Conservation (phyloP, 345 rosid genomes). For the Nasturtium officinale region DNA sequence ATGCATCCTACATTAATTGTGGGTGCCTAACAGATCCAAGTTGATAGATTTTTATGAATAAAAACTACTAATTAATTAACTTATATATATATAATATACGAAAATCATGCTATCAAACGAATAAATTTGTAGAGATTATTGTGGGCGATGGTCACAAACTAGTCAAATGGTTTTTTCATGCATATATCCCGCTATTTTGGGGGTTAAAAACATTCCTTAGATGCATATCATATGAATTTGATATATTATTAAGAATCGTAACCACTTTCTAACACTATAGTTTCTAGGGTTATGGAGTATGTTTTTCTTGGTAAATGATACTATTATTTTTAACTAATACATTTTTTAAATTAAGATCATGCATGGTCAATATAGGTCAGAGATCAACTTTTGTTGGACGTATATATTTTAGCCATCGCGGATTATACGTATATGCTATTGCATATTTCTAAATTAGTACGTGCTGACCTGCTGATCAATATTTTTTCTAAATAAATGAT, state of each 20-base stretch:
- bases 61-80: constrained; percentile 22
- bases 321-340: neutral
- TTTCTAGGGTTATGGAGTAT: constrained; percentile 41
- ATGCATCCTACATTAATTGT: constrained; percentile 33
- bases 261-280: constrained; percentile 33
- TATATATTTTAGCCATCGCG: neutral
- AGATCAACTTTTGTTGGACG: neutral
- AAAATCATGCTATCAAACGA: constrained; percentile 30
- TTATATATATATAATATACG: constrained; percentile 18
- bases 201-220: constrained; percentile 47
- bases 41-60: constrained; percentile 26
- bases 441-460: neutral
- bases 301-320: constrained; percentile 37
- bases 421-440: neutral
- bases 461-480: neutral
- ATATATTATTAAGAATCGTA: constrained; percentile 39
- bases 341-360: neutral
- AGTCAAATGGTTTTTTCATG: constrained; percentile 39
- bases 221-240: constrained; percentile 35
- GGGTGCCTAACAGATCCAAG: constrained; percentile 39
- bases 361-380: constrained; percentile 13
- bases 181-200: constrained; percentile 42
- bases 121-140: constrained; percentile 23
- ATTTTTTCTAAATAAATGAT: neutral
- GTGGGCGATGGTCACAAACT: constrained; percentile 42